Percentiles rank a stretch among this genome's conserved stretches.
Evolutionary conservation across 495 filamentous ascomycete genomes (phyloP).

Genomic region (Penicillium simplicissimum): DNA sequence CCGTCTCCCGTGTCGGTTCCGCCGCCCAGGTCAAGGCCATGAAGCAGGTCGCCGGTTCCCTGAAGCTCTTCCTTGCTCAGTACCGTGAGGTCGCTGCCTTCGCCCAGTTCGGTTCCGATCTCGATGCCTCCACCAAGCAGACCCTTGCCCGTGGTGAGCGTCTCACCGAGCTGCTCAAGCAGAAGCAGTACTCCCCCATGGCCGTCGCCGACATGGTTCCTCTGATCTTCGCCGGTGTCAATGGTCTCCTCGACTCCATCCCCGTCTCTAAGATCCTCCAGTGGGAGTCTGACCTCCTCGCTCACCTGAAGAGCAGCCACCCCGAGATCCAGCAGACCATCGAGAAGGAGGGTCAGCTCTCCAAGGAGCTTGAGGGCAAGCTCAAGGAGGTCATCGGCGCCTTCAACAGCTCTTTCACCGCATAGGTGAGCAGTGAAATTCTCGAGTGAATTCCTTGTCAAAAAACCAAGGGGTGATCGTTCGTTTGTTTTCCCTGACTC

Average conservation of each 20-base stretch:
- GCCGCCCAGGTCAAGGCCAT: constrained; percentile 99
- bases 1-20: constrained; percentile 99
- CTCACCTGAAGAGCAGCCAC: constrained; percentile 88
- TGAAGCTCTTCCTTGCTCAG: constrained; percentile 99
- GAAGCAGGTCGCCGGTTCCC: constrained; percentile 99
- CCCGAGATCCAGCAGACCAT: constrained; percentile 80
- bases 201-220: constrained; percentile 99
- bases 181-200: constrained; percentile 99
- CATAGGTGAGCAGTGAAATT: constrained; percentile 50
- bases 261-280: constrained; percentile 82
- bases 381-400: constrained; percentile 73
- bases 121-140: constrained; percentile 98
- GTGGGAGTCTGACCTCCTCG: constrained; percentile 93
- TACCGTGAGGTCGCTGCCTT: constrained; percentile 99
- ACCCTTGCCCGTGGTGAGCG: constrained; percentile 98
- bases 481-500: constrained; percentile 50
- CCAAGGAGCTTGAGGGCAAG: constrained; percentile 89
- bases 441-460: constrained; percentile 31
- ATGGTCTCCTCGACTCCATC: constrained; percentile 85
- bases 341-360: constrained; percentile 92
- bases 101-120: constrained; percentile 99
- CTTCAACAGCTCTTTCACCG: constrained; percentile 94
- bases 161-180: constrained; percentile 98
- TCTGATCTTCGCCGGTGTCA: constrained; percentile 98
- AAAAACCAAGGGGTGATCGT: constrained; percentile 21